Conservation (phyloP, 108 stramenopile genomes). For the Skeletonema marinoi region DNA sequence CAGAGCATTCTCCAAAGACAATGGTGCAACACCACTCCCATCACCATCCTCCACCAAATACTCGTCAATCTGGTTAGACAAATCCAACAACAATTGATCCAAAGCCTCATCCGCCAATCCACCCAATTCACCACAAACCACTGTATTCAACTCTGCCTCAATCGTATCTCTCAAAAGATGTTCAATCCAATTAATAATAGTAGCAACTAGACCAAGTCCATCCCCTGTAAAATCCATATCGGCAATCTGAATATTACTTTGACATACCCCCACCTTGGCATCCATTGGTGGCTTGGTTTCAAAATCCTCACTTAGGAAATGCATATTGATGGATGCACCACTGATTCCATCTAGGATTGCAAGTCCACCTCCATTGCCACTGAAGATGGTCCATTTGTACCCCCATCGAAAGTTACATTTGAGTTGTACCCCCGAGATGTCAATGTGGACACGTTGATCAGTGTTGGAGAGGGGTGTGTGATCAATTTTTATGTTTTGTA, state of each 20-base stretch:
- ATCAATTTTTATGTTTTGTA: slow-evolving; percentile 23
- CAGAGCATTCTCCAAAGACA: slow-evolving; percentile 21
- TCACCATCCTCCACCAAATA: slow-evolving; percentile 6
- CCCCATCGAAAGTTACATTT: slow-evolving; percentile 40
- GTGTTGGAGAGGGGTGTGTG: slow-evolving; percentile 21
- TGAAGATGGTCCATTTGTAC: slow-evolving; percentile 47
- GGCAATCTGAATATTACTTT: slow-evolving; percentile 44
- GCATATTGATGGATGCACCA: slow-evolving; percentile 34
- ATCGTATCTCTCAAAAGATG: slow-evolving; percentile 42
- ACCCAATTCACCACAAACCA: slow-evolving; percentile 57
- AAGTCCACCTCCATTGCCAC: slow-evolving; percentile 20
- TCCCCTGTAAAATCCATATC: slow-evolving; percentile 63
- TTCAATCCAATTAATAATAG: slow-evolving; percentile 60
- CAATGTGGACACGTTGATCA: slow-evolving; percentile 2
- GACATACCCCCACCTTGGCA: slow-evolving; percentile 42
- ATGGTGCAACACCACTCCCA: not conserved
- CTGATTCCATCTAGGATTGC: slow-evolving; percentile 21
- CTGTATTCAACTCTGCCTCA: slow-evolving; percentile 42
- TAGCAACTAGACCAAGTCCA: slow-evolving; percentile 49
- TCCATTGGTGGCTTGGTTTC: slow-evolving; percentile 40
- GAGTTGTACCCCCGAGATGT: slow-evolving; percentile 29
- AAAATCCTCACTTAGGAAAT: slow-evolving; percentile 50
- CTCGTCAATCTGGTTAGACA: not conserved
- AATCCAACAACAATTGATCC: slow-evolving; percentile 17
- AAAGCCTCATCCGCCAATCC: slow-evolving; percentile 23